phyloP scores from a whole-genome alignment of 768 basidiomycete species.

The Leccinum broughii region DNA sequence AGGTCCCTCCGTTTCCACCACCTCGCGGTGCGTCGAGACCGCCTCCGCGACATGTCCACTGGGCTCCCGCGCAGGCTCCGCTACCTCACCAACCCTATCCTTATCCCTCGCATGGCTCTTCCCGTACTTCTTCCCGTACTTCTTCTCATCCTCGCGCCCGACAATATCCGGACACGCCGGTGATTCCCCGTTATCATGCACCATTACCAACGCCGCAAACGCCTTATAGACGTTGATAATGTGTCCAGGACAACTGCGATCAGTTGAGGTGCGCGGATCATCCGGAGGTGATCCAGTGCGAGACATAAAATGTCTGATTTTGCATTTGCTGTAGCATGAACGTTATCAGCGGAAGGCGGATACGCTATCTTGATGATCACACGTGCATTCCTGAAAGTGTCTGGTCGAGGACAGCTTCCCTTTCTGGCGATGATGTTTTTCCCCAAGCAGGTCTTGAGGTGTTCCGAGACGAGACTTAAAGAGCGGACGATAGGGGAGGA shows the following conservation, averaged over 20 bases:
- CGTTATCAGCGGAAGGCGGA: slow-evolving; percentile 20
- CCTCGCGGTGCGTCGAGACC: slow-evolving; percentile 20
- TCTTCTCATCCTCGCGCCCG: slow-evolving; percentile 7
- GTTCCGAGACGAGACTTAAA: not conserved
- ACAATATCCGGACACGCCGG: not conserved
- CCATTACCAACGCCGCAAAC: slow-evolving; percentile 7
- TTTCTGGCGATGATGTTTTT: slow-evolving; percentile 9
- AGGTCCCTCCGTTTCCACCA: slow-evolving; percentile 22
- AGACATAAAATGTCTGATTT: slow-evolving; percentile 20
- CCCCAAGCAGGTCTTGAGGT: slow-evolving; percentile 15
- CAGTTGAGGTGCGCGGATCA: slow-evolving; percentile 32
- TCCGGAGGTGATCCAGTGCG: slow-evolving; percentile 20
- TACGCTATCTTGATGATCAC: slow-evolving; percentile 26
- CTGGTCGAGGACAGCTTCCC: slow-evolving; percentile 17
- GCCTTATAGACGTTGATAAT: slow-evolving; percentile 21
- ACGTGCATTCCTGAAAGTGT: slow-evolving; percentile 14
- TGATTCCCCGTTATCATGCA: slow-evolving; percentile 24
- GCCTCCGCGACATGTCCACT: slow-evolving; percentile 28
- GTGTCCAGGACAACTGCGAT: slow-evolving; percentile 10
- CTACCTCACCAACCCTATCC: slow-evolving; percentile 27
- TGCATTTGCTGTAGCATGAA: slow-evolving; percentile 25
- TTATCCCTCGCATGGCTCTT: slow-evolving; percentile 23
- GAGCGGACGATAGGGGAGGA: not conserved
- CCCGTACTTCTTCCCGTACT: slow-evolving; percentile 11
- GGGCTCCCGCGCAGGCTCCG: slow-evolving; percentile 31